Percentiles rank a stretch among this genome's conserved stretches.
Conservation (phyloP, 2,329 filamentous ascomycete species). For the Aspergillus sp. region DNA sequence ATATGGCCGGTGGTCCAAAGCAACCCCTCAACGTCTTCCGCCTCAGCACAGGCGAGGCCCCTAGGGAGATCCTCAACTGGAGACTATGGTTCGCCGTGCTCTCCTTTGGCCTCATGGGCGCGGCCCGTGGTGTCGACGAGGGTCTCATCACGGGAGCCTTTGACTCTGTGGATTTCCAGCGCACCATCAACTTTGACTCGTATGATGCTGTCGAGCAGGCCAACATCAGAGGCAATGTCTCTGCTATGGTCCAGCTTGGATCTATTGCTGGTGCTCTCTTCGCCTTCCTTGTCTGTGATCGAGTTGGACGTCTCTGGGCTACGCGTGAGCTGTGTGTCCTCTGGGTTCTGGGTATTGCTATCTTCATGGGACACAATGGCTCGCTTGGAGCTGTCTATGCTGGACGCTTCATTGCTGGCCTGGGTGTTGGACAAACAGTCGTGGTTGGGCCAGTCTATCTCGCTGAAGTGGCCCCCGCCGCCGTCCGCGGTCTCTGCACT, state of each 20-base stretch:
- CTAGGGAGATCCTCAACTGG: constrained; percentile 75
- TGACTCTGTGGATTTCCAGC: constrained; percentile 67
- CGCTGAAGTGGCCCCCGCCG: constrained; percentile 70
- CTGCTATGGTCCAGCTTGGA: constrained; percentile 80
- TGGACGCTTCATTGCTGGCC: constrained; percentile 49
- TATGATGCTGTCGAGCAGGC: constrained; percentile 61
- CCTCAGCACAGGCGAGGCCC: constrained; percentile 53
- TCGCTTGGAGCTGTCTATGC: constrained; percentile 48
- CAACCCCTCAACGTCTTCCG: constrained; percentile 16
- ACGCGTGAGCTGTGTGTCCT: constrained; percentile 47
- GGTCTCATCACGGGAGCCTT: constrained; percentile 76
- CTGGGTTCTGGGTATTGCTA: constrained; percentile 48
- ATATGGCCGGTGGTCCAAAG: constrained; percentile 49
- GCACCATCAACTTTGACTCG: constrained; percentile 60
- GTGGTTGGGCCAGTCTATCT: constrained; percentile 68
- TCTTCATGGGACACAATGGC: constrained; percentile 49
- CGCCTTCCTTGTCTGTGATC: constrained; percentile 54
- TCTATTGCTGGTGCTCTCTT: constrained; percentile 72
- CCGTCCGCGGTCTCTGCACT: constrained; percentile 73
- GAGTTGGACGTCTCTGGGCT: constrained; percentile 50
- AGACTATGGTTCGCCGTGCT: constrained; percentile 76
- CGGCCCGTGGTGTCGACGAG: constrained; percentile 74
- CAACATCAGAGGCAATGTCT: constrained; percentile 76
- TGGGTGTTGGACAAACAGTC: constrained; percentile 49
- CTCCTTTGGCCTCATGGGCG: constrained; percentile 73